Percentiles rank a stretch among this genome's conserved stretches.
Evolutionary conservation across 2,329 filamentous ascomycete genomes (phyloP).

Genomic region (Aureobasidium lini): DNA sequence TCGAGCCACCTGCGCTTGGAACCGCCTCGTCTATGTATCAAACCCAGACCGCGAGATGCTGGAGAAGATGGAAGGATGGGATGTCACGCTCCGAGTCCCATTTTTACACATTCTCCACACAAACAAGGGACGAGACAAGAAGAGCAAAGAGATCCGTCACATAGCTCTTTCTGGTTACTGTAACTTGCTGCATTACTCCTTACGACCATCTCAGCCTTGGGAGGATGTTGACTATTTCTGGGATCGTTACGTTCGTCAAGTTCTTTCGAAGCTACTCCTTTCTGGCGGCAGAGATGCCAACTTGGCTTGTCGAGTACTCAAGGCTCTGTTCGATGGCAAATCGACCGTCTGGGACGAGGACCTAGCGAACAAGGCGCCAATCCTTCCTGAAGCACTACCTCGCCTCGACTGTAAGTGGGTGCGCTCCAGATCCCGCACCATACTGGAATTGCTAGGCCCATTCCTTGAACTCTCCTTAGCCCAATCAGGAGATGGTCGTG

Average conservation of each 20-base stretch:
- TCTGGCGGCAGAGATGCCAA: slow-evolving; percentile 44
- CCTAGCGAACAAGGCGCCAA: slow-evolving; percentile 49
- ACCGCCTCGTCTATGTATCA: slow-evolving; percentile 69
- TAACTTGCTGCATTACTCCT: slow-evolving; percentile 74
- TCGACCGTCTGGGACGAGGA: slow-evolving; percentile 64
- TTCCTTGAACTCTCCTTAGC: slow-evolving; percentile 46
- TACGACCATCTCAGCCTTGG: slow-evolving; percentile 60
- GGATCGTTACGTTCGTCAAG: slow-evolving; percentile 62
- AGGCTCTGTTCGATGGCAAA: slow-evolving; percentile 58
- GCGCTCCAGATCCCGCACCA: slow-evolving; percentile 57
- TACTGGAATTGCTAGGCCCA: slow-evolving; percentile 56
- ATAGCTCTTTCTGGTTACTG: slow-evolving; percentile 66
- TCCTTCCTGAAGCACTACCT: slow-evolving; percentile 67
- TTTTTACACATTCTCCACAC: slow-evolving; percentile 55
- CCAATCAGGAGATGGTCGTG: slow-evolving; percentile 20
- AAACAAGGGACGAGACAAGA: slow-evolving; percentile 51
- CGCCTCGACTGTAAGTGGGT: slow-evolving; percentile 82
- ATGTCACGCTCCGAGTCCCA: slow-evolving; percentile 61
- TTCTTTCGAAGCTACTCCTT: slow-evolving; percentile 53
- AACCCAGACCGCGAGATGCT: slow-evolving; percentile 54
- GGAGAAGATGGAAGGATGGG: slow-evolving; percentile 47
- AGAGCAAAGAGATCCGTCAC: slow-evolving; percentile 39
- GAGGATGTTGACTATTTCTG: slow-evolving; percentile 69
- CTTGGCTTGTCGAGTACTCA: slow-evolving; percentile 61
- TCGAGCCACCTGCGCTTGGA: slow-evolving; percentile 80